A percentile compares a stretch with the other conserved stretches of the same genome.
phyloP scores from a whole-genome alignment of 1,139 yeast genomes.

The Saccharomyces hybrid region DNA sequence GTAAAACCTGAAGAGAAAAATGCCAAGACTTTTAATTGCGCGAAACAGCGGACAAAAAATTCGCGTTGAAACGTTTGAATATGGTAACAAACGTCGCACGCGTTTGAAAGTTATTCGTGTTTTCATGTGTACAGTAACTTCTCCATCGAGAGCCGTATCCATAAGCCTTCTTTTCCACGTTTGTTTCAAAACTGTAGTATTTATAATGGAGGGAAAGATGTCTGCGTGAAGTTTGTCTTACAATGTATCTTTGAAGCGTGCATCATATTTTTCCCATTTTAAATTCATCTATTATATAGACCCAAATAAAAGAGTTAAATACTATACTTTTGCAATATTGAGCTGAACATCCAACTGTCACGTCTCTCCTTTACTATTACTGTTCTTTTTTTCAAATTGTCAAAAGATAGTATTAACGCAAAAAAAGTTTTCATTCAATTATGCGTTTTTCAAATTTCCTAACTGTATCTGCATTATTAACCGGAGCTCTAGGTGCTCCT shows the following conservation, averaged over 20 bases:
- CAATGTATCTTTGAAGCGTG: background rate
- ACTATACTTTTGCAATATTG: background rate
- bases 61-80: background rate
- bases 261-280: background rate
- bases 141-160: background rate
- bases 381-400: background rate
- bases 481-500: slow-evolving; percentile 35
- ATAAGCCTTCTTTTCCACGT: background rate
- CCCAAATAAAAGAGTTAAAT: background rate
- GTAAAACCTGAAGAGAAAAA: background rate
- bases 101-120: background rate
- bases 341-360: background rate
- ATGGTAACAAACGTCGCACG: background rate
- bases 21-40: background rate
- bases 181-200: background rate
- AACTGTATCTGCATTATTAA: slow-evolving; percentile 31
- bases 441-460: slow-evolving; percentile 34
- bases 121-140: background rate
- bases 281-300: background rate
- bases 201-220: background rate
- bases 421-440: background rate
- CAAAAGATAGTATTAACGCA: background rate
- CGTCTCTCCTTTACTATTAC: background rate
- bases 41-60: background rate
- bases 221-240: background rate